These are phyloP conservation scores for Xylariaceae sp. DNA, from an alignment of 2,329 filamentous ascomycete species.

Conservation along the genomic window DNA sequence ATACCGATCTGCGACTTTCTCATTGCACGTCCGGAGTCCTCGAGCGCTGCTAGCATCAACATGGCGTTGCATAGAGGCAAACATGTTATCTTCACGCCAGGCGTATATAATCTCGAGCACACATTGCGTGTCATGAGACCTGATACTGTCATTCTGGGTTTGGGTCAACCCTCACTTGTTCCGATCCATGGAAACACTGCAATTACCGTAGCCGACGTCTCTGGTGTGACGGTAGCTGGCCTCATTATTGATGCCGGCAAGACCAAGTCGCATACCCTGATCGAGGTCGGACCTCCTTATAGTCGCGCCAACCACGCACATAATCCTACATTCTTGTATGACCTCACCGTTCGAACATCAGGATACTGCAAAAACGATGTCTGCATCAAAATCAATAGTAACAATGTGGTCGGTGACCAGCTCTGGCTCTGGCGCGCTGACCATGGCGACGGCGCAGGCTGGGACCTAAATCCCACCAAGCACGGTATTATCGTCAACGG, in stretches of 20 bases:
- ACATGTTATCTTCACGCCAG: conserved; percentile 31
- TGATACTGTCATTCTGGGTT: conserved; percentile 30
- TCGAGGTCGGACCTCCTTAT: conserved; percentile 28
- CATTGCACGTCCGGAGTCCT: conserved; percentile 24
- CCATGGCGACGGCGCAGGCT: conserved; percentile 29
- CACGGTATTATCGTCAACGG: conserved; percentile 32
- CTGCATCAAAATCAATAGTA: conserved; percentile 31
- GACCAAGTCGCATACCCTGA: conserved; percentile 24
- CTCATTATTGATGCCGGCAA: conserved; percentile 32
- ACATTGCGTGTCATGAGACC: conserved; percentile 24
- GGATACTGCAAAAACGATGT: conserved; percentile 28
- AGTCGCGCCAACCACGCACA: conserved; percentile 23
- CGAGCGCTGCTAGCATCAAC: conserved; percentile 27
- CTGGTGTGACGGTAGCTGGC: conserved; percentile 31
- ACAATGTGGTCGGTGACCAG: conserved; percentile 31
- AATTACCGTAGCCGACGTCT: conserved; percentile 28
- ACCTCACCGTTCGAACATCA: conserved; percentile 31
- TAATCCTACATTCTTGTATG: conserved; percentile 33
- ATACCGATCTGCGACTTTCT: conserved; percentile 29
- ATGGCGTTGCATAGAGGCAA: conserved; percentile 27
- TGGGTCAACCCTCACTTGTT: conserved; percentile 31
- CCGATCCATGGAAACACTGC: conserved; percentile 26
- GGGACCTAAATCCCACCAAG: conserved; percentile 30
- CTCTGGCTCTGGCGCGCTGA: conserved; percentile 34
- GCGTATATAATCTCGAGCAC: conserved; percentile 30